A percentile compares a stretch with the other conserved stretches of the same genome.
These are phyloP conservation scores for Lyophyllum decastes DNA, from an alignment of 768 basidiomycete species.

Conservation along the genomic window DNA sequence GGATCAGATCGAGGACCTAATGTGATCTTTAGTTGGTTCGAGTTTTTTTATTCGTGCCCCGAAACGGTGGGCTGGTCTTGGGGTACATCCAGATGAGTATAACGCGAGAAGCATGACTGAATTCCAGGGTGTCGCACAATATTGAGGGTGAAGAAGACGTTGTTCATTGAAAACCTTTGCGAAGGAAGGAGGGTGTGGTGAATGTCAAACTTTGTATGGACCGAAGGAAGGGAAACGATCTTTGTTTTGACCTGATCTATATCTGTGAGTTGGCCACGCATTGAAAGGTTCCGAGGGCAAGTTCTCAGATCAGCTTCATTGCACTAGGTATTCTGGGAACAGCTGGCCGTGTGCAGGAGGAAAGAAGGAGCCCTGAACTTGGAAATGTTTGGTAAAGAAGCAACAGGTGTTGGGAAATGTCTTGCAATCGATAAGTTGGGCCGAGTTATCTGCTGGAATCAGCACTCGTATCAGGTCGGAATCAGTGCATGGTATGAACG, in stretches of 20 bases:
- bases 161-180: background rate
- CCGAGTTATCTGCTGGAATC: constrained; percentile 7
- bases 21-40: background rate
- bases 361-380: constrained; percentile 1
- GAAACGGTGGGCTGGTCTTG: background rate
- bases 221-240: background rate
- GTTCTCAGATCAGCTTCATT: background rate
- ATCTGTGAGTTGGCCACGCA: background rate
- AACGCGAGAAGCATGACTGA: background rate
- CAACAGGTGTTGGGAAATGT: background rate
- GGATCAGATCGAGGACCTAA: background rate
- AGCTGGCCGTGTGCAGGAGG: too few relatives aligned
- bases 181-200: background rate
- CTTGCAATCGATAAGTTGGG: constrained; percentile 2
- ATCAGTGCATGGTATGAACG: constrained; percentile 15
- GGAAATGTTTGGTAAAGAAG: background rate
- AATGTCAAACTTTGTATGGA: background rate
- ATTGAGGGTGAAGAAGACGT: background rate
- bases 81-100: background rate
- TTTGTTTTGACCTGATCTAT: background rate
- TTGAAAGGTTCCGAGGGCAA: background rate
- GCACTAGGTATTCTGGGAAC: background rate
- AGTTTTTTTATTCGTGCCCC: background rate
- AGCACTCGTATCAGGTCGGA: background rate
- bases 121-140: background rate